Evolutionary conservation across 2,329 filamentous ascomycete species (phyloP), one percentile per base, ranked within the genome.

Genomic region (Aureobasidium sp.): DNA sequence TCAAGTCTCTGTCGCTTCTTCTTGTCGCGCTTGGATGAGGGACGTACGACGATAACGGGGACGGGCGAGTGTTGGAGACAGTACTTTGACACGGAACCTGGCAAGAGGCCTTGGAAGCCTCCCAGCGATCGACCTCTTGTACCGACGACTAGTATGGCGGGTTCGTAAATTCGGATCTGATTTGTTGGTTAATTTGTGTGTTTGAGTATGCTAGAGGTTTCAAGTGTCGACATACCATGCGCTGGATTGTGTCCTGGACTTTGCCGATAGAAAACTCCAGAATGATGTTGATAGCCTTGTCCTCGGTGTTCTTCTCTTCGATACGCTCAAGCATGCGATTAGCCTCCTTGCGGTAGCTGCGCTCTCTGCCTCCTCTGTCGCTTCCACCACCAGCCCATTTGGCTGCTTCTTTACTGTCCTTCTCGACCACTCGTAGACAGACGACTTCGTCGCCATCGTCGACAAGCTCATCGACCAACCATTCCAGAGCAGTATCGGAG

Each of bases 381-480:
- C 81, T 80, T 62, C 79, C 83, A 5, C 70, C 70, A 41, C 70
- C 69, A 20, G 68, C 65, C 72, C 72, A 74, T 50, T 68, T 68
- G 9, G 67, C 56, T 42, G 84, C 83, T 65, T 88, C 83, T 58
- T 87, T 88, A 57, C 86, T 83, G 66, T 93, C 89, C 71, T 90
- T 92, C 71, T 96, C 91, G 47, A 96, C 84, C 2, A 96, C 92
- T 58, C 90, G 84, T 53, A 97, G 83, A 74, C 92, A 97, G 9
- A 97, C 89, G 62, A 97, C 87, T 75, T 96, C 91, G 71, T 97
- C 92, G 20, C 92, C 91, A 70, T 96, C 92, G 69, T 96, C 91
- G 44, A 96, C 90, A 62, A 96, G 81, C 75, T 96, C 91, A 69
- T 95, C 90, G 42, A 97, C 84, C 56, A 96, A 81, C 91, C 91